A percentile compares a stretch with the other conserved stretches of the same genome.
Conservation (phyloP, 2,329 filamentous ascomycete species). For the Penicillium sp. region DNA sequence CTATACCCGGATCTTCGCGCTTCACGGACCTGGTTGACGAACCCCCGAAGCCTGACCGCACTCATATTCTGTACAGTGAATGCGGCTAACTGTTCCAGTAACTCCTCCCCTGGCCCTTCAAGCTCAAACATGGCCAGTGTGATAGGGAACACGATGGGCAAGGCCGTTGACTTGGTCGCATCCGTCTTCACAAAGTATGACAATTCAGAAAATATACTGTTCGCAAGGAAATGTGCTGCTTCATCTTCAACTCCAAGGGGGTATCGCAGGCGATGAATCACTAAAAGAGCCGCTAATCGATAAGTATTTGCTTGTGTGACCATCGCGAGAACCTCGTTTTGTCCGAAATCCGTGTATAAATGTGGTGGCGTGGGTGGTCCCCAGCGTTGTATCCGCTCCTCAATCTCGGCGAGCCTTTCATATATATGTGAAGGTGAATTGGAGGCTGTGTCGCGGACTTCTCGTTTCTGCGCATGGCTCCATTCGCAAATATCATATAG, state of each 20-base stretch:
- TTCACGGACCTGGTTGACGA: constrained; percentile 24
- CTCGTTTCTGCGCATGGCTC: constrained; percentile 23
- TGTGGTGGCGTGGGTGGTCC: constrained; percentile 17
- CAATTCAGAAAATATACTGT: constrained; percentile 27
- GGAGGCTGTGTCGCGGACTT: constrained; percentile 5
- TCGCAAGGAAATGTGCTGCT: constrained; percentile 22
- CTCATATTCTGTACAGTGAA: constrained; percentile 24
- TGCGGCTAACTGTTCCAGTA: constrained; percentile 23
- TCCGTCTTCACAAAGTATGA: constrained; percentile 21
- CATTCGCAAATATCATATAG: constrained; percentile 37
- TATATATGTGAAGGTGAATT: constrained; percentile 11
- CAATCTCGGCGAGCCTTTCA: constrained; percentile 23
- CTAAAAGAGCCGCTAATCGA: constrained; percentile 30
- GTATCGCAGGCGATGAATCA: constrained; percentile 36
- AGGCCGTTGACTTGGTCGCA: constrained; percentile 15
- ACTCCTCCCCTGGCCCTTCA: constrained; percentile 21
- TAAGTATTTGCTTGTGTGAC: constrained; percentile 37
- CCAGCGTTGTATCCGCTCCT: constrained; percentile 22
- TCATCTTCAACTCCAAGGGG: constrained; percentile 36
- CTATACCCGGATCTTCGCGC: constrained; percentile 21
- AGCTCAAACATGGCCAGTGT: constrained; percentile 30
- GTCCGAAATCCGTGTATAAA: constrained; percentile 23
- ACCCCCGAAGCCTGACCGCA: constrained; percentile 23
- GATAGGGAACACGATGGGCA: constrained; percentile 29
- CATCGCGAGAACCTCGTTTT: constrained; percentile 33